These are phyloP conservation scores for Pestalotiopsis sp. DNA, from an alignment of 2,329 filamentous ascomycete genomes.

Conservation along the genomic window DNA sequence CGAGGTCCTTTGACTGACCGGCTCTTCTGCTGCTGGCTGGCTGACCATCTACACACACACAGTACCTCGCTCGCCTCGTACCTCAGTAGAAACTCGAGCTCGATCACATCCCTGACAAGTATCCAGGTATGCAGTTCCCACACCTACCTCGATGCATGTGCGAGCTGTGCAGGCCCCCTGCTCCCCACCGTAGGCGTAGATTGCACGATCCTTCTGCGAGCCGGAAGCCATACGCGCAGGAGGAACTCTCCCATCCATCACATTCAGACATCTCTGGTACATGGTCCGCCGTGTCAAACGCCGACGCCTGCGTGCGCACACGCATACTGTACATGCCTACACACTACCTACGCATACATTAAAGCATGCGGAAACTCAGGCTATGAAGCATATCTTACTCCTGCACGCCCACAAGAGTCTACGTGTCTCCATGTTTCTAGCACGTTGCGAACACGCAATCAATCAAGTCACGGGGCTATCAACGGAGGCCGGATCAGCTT, in stretches of 20 bases:
- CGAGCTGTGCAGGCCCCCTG: not conserved
- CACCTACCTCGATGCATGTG: not conserved
- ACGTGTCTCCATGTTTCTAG: too few relatives aligned
- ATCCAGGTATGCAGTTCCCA: not conserved
- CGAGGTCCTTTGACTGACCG: too few relatives aligned
- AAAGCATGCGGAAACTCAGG: not conserved
- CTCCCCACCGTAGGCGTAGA: constrained; percentile 13
- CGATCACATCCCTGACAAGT: not conserved
- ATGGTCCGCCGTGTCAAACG: not conserved
- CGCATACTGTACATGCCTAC: not conserved
- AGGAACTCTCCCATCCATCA: not conserved
- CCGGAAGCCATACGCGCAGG: constrained; percentile 16
- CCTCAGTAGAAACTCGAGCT: not conserved
- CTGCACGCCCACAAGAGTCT: too few relatives aligned
- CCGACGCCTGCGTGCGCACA: not conserved
- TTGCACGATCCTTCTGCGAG: constrained; percentile 16
- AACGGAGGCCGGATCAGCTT: not conserved
- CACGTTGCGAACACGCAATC: too few relatives aligned
- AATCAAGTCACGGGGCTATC: too few relatives aligned
- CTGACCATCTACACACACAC: not conserved
- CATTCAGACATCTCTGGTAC: not conserved
- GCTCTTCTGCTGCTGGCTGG: not conserved
- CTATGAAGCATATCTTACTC: too few relatives aligned
- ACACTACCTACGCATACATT: not conserved
- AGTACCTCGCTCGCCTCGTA: not conserved